Conservation (phyloP, 2,329 filamentous ascomycete genomes). For the Fusarium penzigii region DNA sequence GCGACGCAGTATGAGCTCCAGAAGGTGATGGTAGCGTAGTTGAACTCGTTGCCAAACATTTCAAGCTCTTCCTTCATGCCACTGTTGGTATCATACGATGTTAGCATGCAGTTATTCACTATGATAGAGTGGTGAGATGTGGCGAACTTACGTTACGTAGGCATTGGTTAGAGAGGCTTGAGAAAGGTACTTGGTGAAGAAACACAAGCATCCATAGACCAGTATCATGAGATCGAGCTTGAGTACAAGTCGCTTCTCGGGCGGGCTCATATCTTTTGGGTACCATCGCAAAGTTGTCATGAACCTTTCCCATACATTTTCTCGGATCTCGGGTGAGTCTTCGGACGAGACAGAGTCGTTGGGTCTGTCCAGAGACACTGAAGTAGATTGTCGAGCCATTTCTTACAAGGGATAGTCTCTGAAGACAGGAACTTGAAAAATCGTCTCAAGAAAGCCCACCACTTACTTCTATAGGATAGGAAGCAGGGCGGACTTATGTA, state of each 20-base stretch:
- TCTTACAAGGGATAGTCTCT: not conserved
- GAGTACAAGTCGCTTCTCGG: constrained; percentile 37
- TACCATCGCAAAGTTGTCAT: constrained; percentile 36
- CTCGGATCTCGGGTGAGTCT: not conserved
- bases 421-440: not conserved
- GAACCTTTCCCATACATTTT: constrained; percentile 29
- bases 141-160: constrained; percentile 33
- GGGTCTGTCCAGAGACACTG: not conserved
- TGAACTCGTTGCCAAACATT: constrained; percentile 11
- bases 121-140: constrained; percentile 29
- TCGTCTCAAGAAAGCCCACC: not conserved
- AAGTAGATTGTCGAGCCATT: not conserved
- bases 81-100: not conserved
- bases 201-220: constrained; percentile 40
- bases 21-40: constrained; percentile 34
- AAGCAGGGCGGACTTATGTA: not conserved
- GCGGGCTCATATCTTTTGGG: constrained; percentile 30
- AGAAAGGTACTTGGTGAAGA: constrained; percentile 43
- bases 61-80: constrained; percentile 14
- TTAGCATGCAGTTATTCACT: not conserved
- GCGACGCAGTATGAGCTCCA: constrained; percentile 42
- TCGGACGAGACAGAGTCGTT: not conserved
- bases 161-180: constrained; percentile 40
- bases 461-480: no score
- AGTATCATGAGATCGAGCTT: constrained; percentile 41